Percentiles rank a stretch among this genome's conserved stretches.
phyloP scores from a whole-genome alignment of 2,329 filamentous ascomycete genomes.

The Colletotrichum australisinense region DNA sequence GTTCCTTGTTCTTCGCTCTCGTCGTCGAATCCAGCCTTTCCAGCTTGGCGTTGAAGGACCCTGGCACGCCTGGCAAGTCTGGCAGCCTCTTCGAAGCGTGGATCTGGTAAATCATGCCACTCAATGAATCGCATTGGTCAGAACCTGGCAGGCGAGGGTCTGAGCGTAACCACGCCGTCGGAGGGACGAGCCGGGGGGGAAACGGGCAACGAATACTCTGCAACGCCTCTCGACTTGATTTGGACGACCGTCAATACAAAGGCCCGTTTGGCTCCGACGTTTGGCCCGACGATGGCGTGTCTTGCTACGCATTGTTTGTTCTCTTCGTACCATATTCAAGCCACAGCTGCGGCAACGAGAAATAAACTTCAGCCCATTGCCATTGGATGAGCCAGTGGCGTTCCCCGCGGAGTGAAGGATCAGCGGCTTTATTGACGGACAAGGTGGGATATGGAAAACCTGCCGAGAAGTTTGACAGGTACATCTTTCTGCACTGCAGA shows the following conservation, averaged over 20 bases:
- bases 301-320: neutral
- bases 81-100: neutral
- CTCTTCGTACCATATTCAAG: neutral
- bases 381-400: neutral
- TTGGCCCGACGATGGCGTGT: neutral
- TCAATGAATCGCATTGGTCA: neutral
- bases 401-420: neutral
- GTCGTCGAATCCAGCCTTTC: neutral
- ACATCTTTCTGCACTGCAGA: neutral
- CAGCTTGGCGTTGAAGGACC: neutral
- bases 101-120: slow-evolving; percentile 17
- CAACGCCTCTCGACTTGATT: slow-evolving; percentile 1
- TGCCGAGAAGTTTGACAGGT: neutral
- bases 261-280: neutral
- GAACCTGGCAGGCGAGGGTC: neutral
- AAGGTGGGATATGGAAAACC: neutral
- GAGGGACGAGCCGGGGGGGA: neutral
- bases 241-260: neutral
- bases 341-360: slow-evolving; percentile 2
- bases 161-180: slow-evolving; percentile 10
- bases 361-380: slow-evolving; percentile 5
- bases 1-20: neutral
- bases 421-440: neutral
- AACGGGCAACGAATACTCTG: neutral
- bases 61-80: neutral